Percentiles rank a stretch among this genome's conserved stretches.
These are phyloP conservation scores for Candida glaebosa DNA, from an alignment of 805 yeast genomes.

Conservation along the genomic window DNA sequence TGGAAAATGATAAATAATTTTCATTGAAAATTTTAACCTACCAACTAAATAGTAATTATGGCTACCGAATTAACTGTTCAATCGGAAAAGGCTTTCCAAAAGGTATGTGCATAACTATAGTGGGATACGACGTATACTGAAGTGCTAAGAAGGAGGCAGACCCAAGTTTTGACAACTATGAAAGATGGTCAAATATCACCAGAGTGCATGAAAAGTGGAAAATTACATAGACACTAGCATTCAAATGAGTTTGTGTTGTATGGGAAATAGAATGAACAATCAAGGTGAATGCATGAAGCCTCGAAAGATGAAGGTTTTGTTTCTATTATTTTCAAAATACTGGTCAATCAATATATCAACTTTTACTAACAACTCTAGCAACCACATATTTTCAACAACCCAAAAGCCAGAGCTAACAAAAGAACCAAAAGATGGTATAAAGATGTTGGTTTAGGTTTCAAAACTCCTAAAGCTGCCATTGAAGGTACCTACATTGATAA, in stretches of 20 bases:
- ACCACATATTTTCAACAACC: slow-evolving; percentile 99
- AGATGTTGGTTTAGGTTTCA: slow-evolving; percentile 99
- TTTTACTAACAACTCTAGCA: slow-evolving; percentile 56
- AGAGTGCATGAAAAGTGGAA: too few species aligned
- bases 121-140: too few species aligned
- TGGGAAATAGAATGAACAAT: too few species aligned
- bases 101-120: slow-evolving; percentile 89
- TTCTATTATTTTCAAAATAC: too few species aligned
- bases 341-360: too few species aligned
- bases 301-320: too few species aligned
- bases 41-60: slow-evolving; percentile 42
- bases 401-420: slow-evolving; percentile 98
- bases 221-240: too few species aligned
- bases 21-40: slow-evolving; percentile 1
- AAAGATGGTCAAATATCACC: too few species aligned
- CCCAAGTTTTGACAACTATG: too few species aligned
- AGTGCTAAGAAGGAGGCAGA: too few species aligned
- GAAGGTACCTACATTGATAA: slow-evolving; percentile 99
- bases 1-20: slow-evolving; percentile 2
- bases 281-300: too few species aligned
- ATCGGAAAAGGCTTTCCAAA: slow-evolving; percentile 99
- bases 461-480: slow-evolving; percentile 98
- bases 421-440: slow-evolving; percentile 99
- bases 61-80: slow-evolving; percentile 99
- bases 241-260: too few species aligned